phyloP scores from a whole-genome alignment of 2,329 filamentous ascomycete genomes.

The Fusarium foetens region DNA sequence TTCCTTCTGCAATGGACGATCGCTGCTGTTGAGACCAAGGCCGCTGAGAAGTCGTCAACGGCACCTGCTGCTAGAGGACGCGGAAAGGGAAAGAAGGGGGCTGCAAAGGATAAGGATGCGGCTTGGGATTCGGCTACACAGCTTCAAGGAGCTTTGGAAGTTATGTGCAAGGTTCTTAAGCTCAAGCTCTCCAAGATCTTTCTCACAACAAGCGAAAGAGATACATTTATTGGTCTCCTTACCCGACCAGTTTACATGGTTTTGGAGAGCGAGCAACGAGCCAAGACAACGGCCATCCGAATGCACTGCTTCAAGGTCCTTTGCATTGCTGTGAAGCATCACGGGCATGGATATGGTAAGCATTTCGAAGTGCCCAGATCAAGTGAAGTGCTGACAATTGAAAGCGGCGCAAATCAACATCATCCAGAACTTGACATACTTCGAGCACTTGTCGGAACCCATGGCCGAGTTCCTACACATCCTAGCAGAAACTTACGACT shows the following conservation, averaged over 20 bases:
- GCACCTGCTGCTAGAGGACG: conserved; percentile 76
- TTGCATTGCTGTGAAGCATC: conserved; percentile 96
- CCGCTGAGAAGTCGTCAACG: conserved; percentile 83
- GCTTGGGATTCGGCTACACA: conserved; percentile 91
- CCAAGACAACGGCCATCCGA: conserved; percentile 87
- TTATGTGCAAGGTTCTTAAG: conserved; percentile 96
- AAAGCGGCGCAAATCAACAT: conserved; percentile 95
- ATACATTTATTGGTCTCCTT: conserved; percentile 92
- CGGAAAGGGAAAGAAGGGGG: conserved; percentile 81
- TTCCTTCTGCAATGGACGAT: conserved; percentile 97
- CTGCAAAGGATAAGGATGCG: conserved; percentile 82
- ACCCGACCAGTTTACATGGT: conserved; percentile 94
- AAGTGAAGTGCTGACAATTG: conserved; percentile 42
- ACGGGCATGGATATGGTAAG: conserved; percentile 92
- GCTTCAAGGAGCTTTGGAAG: conserved; percentile 86
- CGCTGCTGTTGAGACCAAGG: conserved; percentile 91
- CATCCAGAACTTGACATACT: conserved; percentile 97
- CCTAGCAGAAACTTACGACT: conserved; percentile 95
- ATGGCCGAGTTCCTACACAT: conserved; percentile 99
- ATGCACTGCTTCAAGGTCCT: conserved; percentile 99
- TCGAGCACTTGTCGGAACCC: conserved; percentile 97
- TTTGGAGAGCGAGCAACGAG: conserved; percentile 90
- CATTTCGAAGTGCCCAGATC: neutral
- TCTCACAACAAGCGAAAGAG: conserved; percentile 92
- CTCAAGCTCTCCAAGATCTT: conserved; percentile 94